Conservation (phyloP, 306 rosid genomes). For the Lupinus albus region DNA sequence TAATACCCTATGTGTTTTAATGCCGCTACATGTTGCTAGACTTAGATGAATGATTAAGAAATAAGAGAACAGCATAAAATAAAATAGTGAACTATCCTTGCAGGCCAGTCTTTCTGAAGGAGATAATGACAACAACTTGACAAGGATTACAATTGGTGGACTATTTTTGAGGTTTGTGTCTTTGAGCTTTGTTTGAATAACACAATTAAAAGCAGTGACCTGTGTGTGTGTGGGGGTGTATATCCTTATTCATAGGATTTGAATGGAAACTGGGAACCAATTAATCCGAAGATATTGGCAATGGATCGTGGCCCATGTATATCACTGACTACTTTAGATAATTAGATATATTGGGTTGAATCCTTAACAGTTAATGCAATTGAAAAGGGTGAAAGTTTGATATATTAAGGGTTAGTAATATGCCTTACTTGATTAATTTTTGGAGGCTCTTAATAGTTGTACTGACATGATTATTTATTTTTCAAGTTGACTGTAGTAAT, state of each 20-base stretch:
- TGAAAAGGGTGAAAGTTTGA: conserved; percentile 23
- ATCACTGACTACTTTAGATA: conserved; percentile 17
- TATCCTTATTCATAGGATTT: conserved; percentile 29
- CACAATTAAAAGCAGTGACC: conserved; percentile 18
- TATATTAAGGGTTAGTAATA: conserved; percentile 25
- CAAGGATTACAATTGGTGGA: conserved; percentile 82
- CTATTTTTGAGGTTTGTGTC: conserved; percentile 72
- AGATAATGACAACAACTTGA: conserved; percentile 76
- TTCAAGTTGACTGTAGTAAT: conserved; percentile 2
- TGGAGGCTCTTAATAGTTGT: conserved; percentile 29
- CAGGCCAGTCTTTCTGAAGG: conserved; percentile 91
- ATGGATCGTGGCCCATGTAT: conserved; percentile 14
- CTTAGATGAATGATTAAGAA: conserved; percentile 21
- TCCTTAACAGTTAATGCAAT: conserved; percentile 33
- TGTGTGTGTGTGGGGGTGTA: conserved; percentile 33
- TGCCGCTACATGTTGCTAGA: conserved; percentile 12
- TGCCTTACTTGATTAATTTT: conserved; percentile 16
- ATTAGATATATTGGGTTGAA: conserved; percentile 32
- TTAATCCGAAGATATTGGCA: conserved; percentile 32
- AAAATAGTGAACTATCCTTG: conserved; percentile 40
- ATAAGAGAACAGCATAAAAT: neutral
- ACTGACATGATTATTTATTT: conserved; percentile 8
- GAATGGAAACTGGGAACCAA: conserved; percentile 19
- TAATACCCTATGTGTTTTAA: neutral
- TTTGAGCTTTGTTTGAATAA: conserved; percentile 36